phyloP scores from a whole-genome alignment of 2,329 filamentous ascomycete genomes.

The Fusarium vanettenii region DNA sequence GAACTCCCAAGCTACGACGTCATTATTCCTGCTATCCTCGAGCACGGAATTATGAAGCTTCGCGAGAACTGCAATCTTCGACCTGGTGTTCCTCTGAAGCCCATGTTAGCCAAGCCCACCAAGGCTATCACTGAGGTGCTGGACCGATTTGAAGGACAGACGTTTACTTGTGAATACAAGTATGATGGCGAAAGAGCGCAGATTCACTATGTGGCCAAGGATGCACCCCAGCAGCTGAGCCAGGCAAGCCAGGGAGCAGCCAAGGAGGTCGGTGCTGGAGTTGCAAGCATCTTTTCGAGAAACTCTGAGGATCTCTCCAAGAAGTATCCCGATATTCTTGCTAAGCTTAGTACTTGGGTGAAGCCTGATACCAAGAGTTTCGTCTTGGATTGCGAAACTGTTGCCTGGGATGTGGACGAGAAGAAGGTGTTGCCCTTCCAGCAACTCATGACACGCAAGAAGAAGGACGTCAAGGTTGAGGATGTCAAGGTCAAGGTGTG shows the following conservation, averaged over 20 bases:
- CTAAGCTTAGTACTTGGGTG: slow-evolving; percentile 89
- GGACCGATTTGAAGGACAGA: slow-evolving; percentile 94
- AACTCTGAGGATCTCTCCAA: slow-evolving; percentile 98
- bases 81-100: slow-evolving; percentile 94
- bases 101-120: slow-evolving; percentile 98
- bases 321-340: slow-evolving; percentile 96
- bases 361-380: slow-evolving; percentile 92
- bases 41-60: slow-evolving; percentile 86
- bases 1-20: slow-evolving; percentile 96
- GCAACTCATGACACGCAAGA: slow-evolving; percentile 97
- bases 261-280: slow-evolving; percentile 75
- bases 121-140: slow-evolving; percentile 98
- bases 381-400: slow-evolving; percentile 97
- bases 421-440: slow-evolving; percentile 98
- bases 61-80: slow-evolving; percentile 89
- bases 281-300: slow-evolving; percentile 94
- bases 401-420: slow-evolving; percentile 93
- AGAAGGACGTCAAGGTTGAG: slow-evolving; percentile 95
- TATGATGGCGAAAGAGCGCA: slow-evolving; percentile 99
- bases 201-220: slow-evolving; percentile 94
- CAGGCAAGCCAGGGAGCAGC: slow-evolving; percentile 69
- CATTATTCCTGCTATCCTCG: slow-evolving; percentile 89
- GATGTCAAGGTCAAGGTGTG: slow-evolving; percentile 98
- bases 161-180: slow-evolving; percentile 98
- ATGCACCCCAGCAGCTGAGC: slow-evolving; percentile 76